A percentile compares a stretch with the other conserved stretches of the same genome.
phyloP scores from a whole-genome alignment of 192 early-diverging fungal species.

The Backusella macrospora region DNA sequence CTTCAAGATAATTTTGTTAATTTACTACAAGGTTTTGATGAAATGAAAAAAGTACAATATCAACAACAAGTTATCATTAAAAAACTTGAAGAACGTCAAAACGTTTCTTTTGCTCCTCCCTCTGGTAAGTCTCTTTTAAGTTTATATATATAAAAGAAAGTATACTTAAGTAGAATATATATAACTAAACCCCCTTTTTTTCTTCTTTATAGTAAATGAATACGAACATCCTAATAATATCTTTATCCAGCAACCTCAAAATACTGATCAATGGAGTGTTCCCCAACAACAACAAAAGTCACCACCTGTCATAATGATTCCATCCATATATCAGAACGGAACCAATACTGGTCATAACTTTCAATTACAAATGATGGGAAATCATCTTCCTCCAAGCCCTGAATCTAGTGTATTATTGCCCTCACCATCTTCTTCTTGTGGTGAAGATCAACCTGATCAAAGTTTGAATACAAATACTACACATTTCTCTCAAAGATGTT shows the following conservation, averaged over 20 bases:
- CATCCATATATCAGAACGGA: background rate
- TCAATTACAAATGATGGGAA: background rate
- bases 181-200: background rate
- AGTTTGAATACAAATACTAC: background rate
- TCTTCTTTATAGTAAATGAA: conserved; percentile 9
- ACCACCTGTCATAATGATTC: background rate
- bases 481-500: background rate
- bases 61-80: conserved; percentile 7
- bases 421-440: conserved; percentile 2
- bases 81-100: conserved; percentile 9
- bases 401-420: background rate
- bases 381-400: conserved; percentile 15
- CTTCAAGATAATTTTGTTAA: conserved; percentile 19
- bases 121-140: background rate
- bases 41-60: conserved; percentile 13
- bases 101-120: background rate
- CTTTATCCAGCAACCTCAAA: background rate
- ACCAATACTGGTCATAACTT: background rate
- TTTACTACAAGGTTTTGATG: conserved; percentile 11
- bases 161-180: background rate
- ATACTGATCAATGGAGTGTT: conserved; percentile 4
- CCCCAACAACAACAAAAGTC: background rate
- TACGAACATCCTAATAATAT: background rate
- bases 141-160: too few relatives aligned
- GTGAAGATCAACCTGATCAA: background rate